These are phyloP conservation scores for Solanum neorickii DNA, from an alignment of 257 asterid species.

Conservation along the genomic window DNA sequence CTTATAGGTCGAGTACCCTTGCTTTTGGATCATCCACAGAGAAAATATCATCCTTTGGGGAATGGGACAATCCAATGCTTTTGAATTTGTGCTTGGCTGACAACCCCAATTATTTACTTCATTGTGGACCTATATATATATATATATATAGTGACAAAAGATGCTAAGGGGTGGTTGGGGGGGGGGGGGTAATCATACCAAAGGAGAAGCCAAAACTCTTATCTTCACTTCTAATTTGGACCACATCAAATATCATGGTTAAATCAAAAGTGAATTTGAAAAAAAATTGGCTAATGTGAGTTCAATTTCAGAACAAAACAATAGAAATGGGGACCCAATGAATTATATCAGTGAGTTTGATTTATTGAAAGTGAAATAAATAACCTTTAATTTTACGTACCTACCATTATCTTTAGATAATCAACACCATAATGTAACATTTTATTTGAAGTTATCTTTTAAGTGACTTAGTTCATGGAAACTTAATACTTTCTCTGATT, in stretches of 20 bases:
- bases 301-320: background rate
- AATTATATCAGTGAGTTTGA: background rate
- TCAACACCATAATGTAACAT: background rate
- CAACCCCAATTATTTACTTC: slow-evolving; percentile 6
- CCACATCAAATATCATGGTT: background rate
- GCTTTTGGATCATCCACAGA: background rate
- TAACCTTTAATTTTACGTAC: background rate
- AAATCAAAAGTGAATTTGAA: background rate
- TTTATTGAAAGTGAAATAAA: background rate
- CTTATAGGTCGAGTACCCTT: fast-evolving
- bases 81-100: slow-evolving; percentile 7
- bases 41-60: background rate
- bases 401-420: background rate
- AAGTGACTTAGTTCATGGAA: background rate
- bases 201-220: background rate
- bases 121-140: background rate
- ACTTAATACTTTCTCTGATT: background rate
- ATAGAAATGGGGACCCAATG: background rate
- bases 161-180: background rate
- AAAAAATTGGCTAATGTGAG: background rate
- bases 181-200: background rate
- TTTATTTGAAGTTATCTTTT: background rate
- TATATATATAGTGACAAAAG: background rate
- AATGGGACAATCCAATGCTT: slow-evolving; percentile 14
- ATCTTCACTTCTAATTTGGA: background rate